Conservation (phyloP, 192 early-diverging fungal genomes). For the Coemansia sp. region DNA sequence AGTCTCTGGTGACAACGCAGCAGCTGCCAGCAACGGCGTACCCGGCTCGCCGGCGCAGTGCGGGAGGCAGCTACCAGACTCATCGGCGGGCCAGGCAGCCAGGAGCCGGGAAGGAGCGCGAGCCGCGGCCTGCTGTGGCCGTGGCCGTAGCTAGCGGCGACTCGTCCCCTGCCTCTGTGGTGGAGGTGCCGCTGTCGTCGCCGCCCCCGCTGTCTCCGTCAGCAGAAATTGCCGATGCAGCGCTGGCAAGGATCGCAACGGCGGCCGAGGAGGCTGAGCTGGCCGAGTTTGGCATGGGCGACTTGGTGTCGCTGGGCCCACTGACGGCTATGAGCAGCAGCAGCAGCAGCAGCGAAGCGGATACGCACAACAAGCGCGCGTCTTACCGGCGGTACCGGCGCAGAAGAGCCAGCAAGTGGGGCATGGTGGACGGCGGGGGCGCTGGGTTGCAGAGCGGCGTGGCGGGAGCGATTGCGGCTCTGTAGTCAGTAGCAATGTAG, state of each 20-base stretch:
- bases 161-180: neutral
- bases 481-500: neutral
- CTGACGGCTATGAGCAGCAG: neutral
- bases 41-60: slow-evolving; percentile 14
- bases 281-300: slow-evolving; percentile 25
- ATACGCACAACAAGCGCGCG: neutral
- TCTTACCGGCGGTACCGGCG: slow-evolving; percentile 14
- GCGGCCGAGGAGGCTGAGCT: slow-evolving; percentile 14
- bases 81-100: neutral
- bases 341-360: neutral
- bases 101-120: neutral
- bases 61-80: neutral
- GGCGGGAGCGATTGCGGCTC: neutral
- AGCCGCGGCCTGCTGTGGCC: neutral
- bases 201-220: slow-evolving; percentile 20
- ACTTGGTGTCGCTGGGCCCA: slow-evolving; percentile 38
- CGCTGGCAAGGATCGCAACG: slow-evolving; percentile 4
- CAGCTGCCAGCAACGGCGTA: neutral
- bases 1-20: neutral
- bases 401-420: slow-evolving; percentile 8
- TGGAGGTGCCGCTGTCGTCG: neutral
- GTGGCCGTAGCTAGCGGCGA: neutral
- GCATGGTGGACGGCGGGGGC: neutral
- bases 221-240: slow-evolving; percentile 14
- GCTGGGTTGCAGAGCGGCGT: neutral